Evolutionary conservation across 805 yeast species (phyloP).

Genomic region (Saccharomyces mikatae): DNA sequence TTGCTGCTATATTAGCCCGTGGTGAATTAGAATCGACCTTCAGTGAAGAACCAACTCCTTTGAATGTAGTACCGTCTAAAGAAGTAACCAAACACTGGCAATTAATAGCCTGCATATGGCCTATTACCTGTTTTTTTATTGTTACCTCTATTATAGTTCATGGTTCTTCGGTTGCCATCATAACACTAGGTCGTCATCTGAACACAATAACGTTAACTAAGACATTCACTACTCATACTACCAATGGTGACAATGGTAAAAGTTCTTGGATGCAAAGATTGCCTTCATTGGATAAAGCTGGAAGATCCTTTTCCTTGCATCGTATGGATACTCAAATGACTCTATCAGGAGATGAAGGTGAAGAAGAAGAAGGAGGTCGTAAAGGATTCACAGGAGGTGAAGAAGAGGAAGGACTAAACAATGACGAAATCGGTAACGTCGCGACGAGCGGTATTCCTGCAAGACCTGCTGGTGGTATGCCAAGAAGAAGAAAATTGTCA

Average conservation of each 20-base stretch:
- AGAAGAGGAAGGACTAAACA: conserved; percentile 8
- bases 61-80: conserved; percentile 38
- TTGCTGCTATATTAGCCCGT: conserved; percentile 74
- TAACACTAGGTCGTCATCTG: conserved; percentile 72
- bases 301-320: conserved; percentile 73
- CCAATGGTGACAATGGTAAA: conserved; percentile 44
- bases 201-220: conserved; percentile 89
- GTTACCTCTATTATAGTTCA: conserved; percentile 79
- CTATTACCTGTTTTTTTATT: conserved; percentile 70
- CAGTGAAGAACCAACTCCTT: conserved; percentile 49
- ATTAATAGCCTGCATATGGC: conserved; percentile 66
- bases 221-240: conserved; percentile 70
- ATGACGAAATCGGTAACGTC: conserved; percentile 29
- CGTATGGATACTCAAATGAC: conserved; percentile 65
- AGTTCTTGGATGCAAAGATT: conserved; percentile 78
- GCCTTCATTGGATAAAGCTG: conserved; percentile 60
- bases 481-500: conserved; percentile 34
- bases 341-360: conserved; percentile 8
- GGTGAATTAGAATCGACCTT: conserved; percentile 53
- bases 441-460: conserved; percentile 60
- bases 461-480: conserved; percentile 70
- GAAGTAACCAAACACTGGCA: conserved; percentile 45
- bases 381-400: background rate
- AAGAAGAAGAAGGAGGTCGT: conserved; percentile 7
- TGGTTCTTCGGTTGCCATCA: conserved; percentile 79